Evolutionary conservation across 2,329 filamentous ascomycete genomes (phyloP), one percentile per base, ranked within the genome.

Genomic region (Penicillium decumbens): DNA sequence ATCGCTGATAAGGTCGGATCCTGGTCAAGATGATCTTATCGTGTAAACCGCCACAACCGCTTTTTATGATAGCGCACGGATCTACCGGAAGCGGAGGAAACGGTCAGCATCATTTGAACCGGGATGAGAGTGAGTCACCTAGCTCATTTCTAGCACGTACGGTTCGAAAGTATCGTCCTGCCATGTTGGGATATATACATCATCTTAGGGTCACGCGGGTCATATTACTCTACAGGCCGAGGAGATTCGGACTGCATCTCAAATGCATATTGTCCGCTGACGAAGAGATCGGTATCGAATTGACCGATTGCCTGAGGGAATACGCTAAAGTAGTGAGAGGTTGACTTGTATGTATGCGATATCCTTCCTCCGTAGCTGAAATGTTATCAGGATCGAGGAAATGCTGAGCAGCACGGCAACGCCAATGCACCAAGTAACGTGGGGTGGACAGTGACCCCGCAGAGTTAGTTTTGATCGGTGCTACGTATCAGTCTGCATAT

Each of bases 391-490:
- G 20, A 23, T 23, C 4, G 15, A 23, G 20, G 54, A 45, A 54
- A 58, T 23, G 23, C 30, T 52, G 45, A 54, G 45, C 47, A 53
- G 46, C 50, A 57, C 51, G 41, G 47, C 56, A 52, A 51, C 45
- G 54, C 51, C 57, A 60, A 44, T 54, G 50, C 57, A 60, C 58
- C 51, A 55, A 43, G 27, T 50, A 54, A 55, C 47, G 56, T 54
- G 56, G 54, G 54, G 54, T 49, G 51, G 29, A 25, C 32, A 20
- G 24, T 28, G 41, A 55, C 58, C 58, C 58, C 55, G 51, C 57
- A 53, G 43, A 18, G 15, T 18, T 18, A 51, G 25, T 43, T 38
- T 27, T 45, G 40, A 44, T 45, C 43, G 10, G 40, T 45, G 40
- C 44, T 48, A 38, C 41, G 15, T 48, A 44, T 35, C 23, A 41